These are phyloP conservation scores for Nannochloropsis granulata DNA, from an alignment of 108 stramenopile genomes.

Conservation along the genomic window DNA sequence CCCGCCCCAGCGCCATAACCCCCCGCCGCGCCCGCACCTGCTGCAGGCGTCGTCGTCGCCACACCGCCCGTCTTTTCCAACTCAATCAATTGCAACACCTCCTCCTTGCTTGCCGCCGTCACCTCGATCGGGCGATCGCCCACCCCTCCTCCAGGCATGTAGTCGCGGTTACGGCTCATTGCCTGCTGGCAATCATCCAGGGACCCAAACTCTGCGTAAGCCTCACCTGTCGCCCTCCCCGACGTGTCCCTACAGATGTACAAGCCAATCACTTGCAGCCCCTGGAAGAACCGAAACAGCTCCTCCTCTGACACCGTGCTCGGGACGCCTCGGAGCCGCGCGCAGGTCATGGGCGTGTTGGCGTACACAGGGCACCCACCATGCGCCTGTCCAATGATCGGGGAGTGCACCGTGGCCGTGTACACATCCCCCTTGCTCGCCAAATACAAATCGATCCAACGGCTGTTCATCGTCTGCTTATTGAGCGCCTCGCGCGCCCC, in stretches of 20 bases:
- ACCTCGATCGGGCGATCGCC: slow-evolving; percentile 24
- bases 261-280: slow-evolving; percentile 21
- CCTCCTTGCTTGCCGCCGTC: slow-evolving; percentile 20
- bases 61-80: neutral
- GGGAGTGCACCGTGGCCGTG: slow-evolving; percentile 10
- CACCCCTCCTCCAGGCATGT: neutral
- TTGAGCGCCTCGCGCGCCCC: slow-evolving; percentile 15
- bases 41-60: neutral
- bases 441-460: slow-evolving; percentile 27
- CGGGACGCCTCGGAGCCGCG: neutral
- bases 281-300: slow-evolving; percentile 21
- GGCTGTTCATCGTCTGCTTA: slow-evolving; percentile 24
- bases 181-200: slow-evolving; percentile 19
- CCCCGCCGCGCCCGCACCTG: neutral
- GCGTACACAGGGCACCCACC: neutral
- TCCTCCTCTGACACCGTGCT: slow-evolving; percentile 19
- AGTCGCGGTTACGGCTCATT: slow-evolving; percentile 16
- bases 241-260: slow-evolving; percentile 16
- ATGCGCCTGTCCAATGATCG: slow-evolving; percentile 9
- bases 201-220: slow-evolving; percentile 21
- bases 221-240: slow-evolving; percentile 25
- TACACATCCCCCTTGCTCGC: slow-evolving; percentile 22
- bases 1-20: neutral
- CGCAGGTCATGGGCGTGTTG: neutral
- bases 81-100: slow-evolving; percentile 21